These are phyloP conservation scores for Candida boleticola DNA, from an alignment of 805 yeast genomes.

Conservation along the genomic window DNA sequence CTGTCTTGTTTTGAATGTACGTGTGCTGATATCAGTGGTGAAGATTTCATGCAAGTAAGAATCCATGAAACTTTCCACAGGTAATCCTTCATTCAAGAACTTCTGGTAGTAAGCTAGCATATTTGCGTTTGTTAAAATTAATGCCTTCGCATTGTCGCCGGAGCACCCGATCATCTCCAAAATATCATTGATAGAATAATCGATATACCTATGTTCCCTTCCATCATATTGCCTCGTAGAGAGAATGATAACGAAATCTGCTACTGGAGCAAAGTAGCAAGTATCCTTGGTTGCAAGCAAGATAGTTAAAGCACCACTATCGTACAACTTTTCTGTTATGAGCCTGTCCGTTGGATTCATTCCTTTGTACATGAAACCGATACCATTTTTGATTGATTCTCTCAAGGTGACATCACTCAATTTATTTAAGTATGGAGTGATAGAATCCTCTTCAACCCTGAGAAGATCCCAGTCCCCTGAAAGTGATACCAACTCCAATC, in stretches of 20 bases:
- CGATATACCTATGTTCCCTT: constrained; percentile 64
- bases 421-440: constrained; percentile 40
- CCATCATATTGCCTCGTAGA: constrained; percentile 77
- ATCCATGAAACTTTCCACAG: constrained; percentile 76
- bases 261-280: constrained; percentile 47
- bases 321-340: constrained; percentile 54
- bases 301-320: constrained; percentile 49
- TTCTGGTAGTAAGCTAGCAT: constrained; percentile 64
- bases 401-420: constrained; percentile 47
- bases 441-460: constrained; percentile 34
- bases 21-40: constrained; percentile 68
- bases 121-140: constrained; percentile 56
- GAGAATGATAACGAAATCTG: constrained; percentile 56
- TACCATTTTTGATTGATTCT: constrained; percentile 51
- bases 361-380: constrained; percentile 59
- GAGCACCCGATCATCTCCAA: constrained; percentile 59
- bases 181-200: constrained; percentile 63
- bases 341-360: constrained; percentile 56
- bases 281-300: constrained; percentile 64
- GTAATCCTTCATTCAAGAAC: constrained; percentile 71
- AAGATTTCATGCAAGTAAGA: constrained; percentile 63
- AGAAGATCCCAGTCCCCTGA: constrained; percentile 39
- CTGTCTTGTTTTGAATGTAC: constrained; percentile 64
- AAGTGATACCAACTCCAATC: constrained; percentile 40
- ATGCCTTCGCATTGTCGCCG: constrained; percentile 30